Evolutionary conservation across 148 eudicot genomes (phyloP).

Genomic region (Vaccinium macrocarpon): DNA sequence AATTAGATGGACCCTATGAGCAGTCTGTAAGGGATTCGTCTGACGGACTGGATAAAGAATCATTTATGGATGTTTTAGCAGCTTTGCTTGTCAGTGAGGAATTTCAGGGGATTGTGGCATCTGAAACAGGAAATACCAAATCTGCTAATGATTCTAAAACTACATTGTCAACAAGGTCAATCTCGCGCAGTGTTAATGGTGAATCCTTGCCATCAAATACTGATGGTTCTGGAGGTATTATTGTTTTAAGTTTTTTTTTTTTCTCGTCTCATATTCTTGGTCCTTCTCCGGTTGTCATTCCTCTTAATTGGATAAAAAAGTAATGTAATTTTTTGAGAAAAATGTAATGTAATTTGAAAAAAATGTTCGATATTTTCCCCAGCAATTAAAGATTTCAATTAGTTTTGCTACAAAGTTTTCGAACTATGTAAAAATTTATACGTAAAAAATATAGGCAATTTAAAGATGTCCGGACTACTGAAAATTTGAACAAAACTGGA

Average conservation of each 20-base stretch:
- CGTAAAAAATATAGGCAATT: neutral
- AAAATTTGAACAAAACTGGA: neutral
- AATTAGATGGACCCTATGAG: slow-evolving; percentile 43
- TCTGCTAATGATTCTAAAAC: slow-evolving; percentile 30
- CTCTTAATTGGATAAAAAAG: neutral
- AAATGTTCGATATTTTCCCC: neutral
- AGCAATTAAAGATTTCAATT: neutral
- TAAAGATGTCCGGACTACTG: neutral
- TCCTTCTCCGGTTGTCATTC: neutral
- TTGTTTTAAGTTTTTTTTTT: neutral
- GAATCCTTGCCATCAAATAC: slow-evolving; percentile 34
- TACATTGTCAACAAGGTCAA: slow-evolving; percentile 32
- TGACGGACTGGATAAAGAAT: slow-evolving; percentile 50
- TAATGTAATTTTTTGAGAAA: neutral
- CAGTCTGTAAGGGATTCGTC: slow-evolving; percentile 29
- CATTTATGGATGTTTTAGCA: slow-evolving; percentile 91
- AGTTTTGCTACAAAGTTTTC: neutral
- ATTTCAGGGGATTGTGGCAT: slow-evolving; percentile 87
- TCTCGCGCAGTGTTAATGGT: slow-evolving; percentile 26
- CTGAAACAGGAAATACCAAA: slow-evolving; percentile 60
- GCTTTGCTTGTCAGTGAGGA: slow-evolving; percentile 94
- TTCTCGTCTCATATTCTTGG: neutral
- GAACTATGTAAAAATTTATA: neutral
- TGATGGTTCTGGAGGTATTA: slow-evolving; percentile 55
- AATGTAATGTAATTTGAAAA: neutral